Base-by-base conservation (phyloP, 257 asterid species). In the Solanum piurae region DNA sequence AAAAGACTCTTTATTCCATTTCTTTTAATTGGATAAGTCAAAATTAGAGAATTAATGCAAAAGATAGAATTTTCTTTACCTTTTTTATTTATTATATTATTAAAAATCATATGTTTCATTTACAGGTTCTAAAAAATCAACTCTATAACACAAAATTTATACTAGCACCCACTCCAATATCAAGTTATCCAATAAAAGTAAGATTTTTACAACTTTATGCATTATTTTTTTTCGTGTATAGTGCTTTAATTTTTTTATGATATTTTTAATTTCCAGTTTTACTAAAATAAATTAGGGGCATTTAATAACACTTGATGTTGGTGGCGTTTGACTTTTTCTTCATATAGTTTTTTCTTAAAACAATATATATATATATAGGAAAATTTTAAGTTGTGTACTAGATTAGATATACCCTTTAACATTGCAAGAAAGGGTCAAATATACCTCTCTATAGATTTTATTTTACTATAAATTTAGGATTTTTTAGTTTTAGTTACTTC, bases 161-260 rank as follows among this genome's bases (percentile, higher is more conserved):
- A 52, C 62, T 16, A 52, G 62, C 62, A 52, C 62, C 62, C 23
- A 52, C 9, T 52, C 3, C 62, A 52, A 16, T 52, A 52, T 52
- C 23, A 52, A 52, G 23, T 52, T 23, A 52, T 52, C 23, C 23
- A 52, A 52, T 16, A 16, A 52, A 52, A 16, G 23, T 16, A 52
- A 52, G 60, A 52, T 52, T 52, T 16, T 1, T 0, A 16, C 23
- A 0, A 52, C 62, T 52, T 16, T 52, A 52, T 52, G 16, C 4
- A 4, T 6, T 52, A 5, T 6, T 1, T 44, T 52, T 2, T 1
- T 9, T 3, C 3, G 3, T 16, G 9, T 16, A 1, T 16, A 1
- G 1, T 16, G 23, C 21, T 52, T 52, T 16, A 52, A 52, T 16
- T 6, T 52, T 46, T 2, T 2, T 16, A 16, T 52, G 62, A 52